A percentile compares a stretch with the other conserved stretches of the same genome.
These are phyloP conservation scores for Citeromyces hawaiiensis DNA, from an alignment of 1,139 yeast genomes.

Conservation along the genomic window DNA sequence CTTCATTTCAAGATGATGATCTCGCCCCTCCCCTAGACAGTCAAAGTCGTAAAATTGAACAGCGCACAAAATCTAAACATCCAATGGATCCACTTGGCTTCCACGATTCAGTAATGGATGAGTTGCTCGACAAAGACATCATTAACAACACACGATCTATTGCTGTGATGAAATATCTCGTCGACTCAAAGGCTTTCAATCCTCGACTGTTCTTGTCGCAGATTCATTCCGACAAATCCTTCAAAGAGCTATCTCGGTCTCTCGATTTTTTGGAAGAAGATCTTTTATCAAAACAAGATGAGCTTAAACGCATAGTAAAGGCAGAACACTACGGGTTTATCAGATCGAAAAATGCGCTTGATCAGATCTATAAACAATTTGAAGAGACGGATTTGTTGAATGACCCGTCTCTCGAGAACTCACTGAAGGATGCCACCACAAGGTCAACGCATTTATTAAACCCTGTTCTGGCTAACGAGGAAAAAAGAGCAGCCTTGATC, in stretches of 20 bases:
- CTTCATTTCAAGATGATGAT: background rate
- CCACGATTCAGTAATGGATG: conserved; percentile 28
- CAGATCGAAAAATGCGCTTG: conserved; percentile 57
- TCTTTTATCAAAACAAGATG: conserved; percentile 51
- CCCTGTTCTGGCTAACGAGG: conserved; percentile 58
- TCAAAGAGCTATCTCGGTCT: conserved; percentile 43
- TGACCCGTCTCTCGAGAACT: conserved; percentile 3
- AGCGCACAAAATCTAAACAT: background rate
- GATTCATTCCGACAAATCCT: conserved; percentile 60
- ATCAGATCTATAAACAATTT: conserved; percentile 41
- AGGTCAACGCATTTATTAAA: conserved; percentile 59
- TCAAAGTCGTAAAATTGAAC: background rate
- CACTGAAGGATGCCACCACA: conserved; percentile 28
- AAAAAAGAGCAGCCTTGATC: conserved; percentile 44
- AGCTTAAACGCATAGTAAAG: conserved; percentile 55
- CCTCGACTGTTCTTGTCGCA: conserved; percentile 56
- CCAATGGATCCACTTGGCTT: conserved; percentile 41
- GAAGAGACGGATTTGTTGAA: conserved; percentile 13
- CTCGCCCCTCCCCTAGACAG: background rate
- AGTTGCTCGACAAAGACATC: conserved; percentile 24
- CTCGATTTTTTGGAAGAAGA: conserved; percentile 45
- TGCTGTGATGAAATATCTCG: conserved; percentile 37
- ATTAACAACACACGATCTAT: conserved; percentile 26
- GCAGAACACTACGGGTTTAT: conserved; percentile 67
- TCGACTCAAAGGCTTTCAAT: conserved; percentile 62